Base-by-base conservation (phyloP, 2,329 filamentous ascomycete genomes). In the Botrytis elliptica region DNA sequence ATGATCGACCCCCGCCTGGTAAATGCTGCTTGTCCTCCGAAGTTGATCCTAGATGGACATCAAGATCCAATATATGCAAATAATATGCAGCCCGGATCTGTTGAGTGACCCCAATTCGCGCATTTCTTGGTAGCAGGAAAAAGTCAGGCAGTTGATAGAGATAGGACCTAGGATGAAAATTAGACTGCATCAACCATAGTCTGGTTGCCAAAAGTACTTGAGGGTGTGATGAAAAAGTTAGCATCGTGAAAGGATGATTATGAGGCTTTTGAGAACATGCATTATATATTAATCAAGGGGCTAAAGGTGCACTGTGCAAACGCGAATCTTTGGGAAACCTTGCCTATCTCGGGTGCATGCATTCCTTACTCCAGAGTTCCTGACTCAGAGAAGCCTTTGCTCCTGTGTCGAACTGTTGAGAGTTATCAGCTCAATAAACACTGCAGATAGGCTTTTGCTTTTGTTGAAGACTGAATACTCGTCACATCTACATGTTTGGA, bases 11-110 rank as follows among this genome's bases (percentile, higher is more conserved):
- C 73, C 72, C 72, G 71, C 67, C 68, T 76, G 75, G 72, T 66
- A 73, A 77, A 72, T 74, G 40, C 75, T 76, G 63, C 73, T 69
- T 70, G 66, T 69, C 73, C 68, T 55, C 49, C 71, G 42, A 63
- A 52, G 52, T 65, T 73, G 70, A 76, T 75, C 77, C 77, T 75
- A 65, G 77, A 57, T 72, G 76, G 73, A 72, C 71, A 78, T 79
- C 76, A 73, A 75, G 75, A 78, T 78, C 77, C 76, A 78, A 77
- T 79, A 79, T 76, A 77, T 79, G 76, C 76, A 78, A 71, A 78
- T 73, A 75, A 76, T 75, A 75, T 72, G 67, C 65, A 74, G 71
- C 74, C 73, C 42, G 57, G 67, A 63, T 72, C 40, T 70, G 59
- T 76, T 74, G 75, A 77, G 73, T 70, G 75, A 78, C 75, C 68